phyloP scores from a whole-genome alignment of 106 monocot genomes.

The Vanilla planifolia region DNA sequence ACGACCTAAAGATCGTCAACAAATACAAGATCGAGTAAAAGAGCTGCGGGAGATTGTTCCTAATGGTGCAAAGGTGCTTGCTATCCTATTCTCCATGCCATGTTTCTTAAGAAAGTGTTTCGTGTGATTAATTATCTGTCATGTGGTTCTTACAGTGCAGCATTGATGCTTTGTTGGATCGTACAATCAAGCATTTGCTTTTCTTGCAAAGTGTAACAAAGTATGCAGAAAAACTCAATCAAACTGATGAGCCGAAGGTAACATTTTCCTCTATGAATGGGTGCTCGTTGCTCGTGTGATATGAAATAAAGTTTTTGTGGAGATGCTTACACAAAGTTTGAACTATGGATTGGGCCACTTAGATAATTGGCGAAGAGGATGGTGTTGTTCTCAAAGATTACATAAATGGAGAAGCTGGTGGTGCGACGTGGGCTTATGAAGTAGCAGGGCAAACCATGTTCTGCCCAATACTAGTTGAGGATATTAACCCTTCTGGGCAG shows the following conservation, averaged over 20 bases:
- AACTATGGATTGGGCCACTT: not conserved
- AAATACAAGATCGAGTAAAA: slow-evolving; percentile 94
- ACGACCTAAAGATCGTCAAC: slow-evolving; percentile 95
- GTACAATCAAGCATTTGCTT: slow-evolving; percentile 95
- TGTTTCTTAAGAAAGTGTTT: not conserved
- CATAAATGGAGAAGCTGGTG: slow-evolving; percentile 26
- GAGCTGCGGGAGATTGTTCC: slow-evolving; percentile 93
- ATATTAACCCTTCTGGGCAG: slow-evolving; percentile 81
- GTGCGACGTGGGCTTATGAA: slow-evolving; percentile 98
- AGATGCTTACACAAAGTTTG: not conserved
- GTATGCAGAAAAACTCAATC: slow-evolving; percentile 87
- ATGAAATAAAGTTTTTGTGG: too few relatives aligned
- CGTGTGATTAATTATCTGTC: not conserved
- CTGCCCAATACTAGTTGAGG: slow-evolving; percentile 86
- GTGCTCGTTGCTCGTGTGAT: too few relatives aligned
- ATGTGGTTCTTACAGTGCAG: slow-evolving; percentile 72
- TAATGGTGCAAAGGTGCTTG: slow-evolving; percentile 69
- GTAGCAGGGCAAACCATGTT: slow-evolving; percentile 95
- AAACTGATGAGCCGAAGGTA: slow-evolving; percentile 81
- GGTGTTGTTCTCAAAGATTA: slow-evolving; percentile 84
- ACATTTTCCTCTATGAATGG: too few relatives aligned
- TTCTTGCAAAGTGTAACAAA: slow-evolving; percentile 89
- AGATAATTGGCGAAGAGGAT: slow-evolving; percentile 83
- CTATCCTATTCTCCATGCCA: not conserved
- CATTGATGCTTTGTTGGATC: slow-evolving; percentile 91